Percentiles rank a stretch among this genome's conserved stretches.
phyloP scores from a whole-genome alignment of 805 yeast genomes.

The Saccharomycopsis selenospora region DNA sequence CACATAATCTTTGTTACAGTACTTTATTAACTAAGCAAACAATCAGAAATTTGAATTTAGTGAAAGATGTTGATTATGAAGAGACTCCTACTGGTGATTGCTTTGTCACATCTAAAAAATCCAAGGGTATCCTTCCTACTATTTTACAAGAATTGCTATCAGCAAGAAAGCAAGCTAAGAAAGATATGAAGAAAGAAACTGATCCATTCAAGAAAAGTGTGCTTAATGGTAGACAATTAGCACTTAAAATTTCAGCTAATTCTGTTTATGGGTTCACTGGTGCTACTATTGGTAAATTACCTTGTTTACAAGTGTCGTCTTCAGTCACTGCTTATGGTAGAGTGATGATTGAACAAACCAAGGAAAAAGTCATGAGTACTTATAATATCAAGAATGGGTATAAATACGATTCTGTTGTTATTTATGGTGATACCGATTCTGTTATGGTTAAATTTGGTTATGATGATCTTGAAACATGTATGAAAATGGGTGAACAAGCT shows the following conservation, averaged over 20 bases:
- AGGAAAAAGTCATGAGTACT: constrained; percentile 71
- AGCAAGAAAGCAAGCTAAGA: constrained; percentile 91
- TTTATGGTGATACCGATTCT: constrained; percentile 98
- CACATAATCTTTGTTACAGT: constrained; percentile 94
- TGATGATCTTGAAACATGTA: constrained; percentile 69
- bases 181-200: constrained; percentile 82
- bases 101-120: constrained; percentile 61
- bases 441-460: constrained; percentile 98
- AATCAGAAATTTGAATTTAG: constrained; percentile 54
- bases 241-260: constrained; percentile 92
- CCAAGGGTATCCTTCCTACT: constrained; percentile 87
- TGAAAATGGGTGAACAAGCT: constrained; percentile 91
- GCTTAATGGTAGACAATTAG: constrained; percentile 93
- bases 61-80: constrained; percentile 71
- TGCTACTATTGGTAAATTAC: constrained; percentile 95
- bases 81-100: constrained; percentile 87
- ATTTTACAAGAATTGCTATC: constrained; percentile 79
- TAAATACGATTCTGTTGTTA: constrained; percentile 78
- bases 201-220: constrained; percentile 94
- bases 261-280: constrained; percentile 99
- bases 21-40: constrained; percentile 69
- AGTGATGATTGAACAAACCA: constrained; percentile 91
- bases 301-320: constrained; percentile 93
- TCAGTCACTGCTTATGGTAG: constrained; percentile 95
- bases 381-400: constrained; percentile 79